Evolutionary conservation across 352 stramenopile species (phyloP).

Genomic region (Globisporangium paddicum): DNA sequence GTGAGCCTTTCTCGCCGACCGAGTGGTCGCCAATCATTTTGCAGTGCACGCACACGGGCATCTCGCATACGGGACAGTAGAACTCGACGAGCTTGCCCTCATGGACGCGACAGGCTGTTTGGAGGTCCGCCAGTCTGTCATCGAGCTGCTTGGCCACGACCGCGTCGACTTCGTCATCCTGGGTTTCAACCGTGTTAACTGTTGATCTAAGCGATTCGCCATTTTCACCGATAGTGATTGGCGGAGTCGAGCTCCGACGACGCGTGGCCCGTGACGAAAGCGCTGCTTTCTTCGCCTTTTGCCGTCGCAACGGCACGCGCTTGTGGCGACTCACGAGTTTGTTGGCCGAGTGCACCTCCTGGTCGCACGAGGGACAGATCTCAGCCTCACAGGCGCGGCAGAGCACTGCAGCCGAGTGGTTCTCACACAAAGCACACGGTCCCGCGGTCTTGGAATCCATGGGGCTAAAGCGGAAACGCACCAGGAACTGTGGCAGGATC

Average conservation of each 20-base stretch:
- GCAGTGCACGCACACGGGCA: slow-evolving; percentile 70
- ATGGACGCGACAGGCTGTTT: slow-evolving; percentile 35
- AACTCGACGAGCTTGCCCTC: slow-evolving; percentile 66
- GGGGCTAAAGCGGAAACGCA: slow-evolving; percentile 49
- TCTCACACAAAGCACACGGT: slow-evolving; percentile 62
- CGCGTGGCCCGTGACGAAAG: slow-evolving; percentile 11
- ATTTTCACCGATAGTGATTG: slow-evolving; percentile 7
- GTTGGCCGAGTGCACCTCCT: slow-evolving; percentile 75
- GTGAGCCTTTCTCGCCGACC: slow-evolving; percentile 66
- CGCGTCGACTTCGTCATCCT: slow-evolving; percentile 24
- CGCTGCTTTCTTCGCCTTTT: slow-evolving; percentile 2
- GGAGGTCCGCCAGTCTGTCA: slow-evolving; percentile 26
- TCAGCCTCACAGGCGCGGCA: slow-evolving; percentile 66
- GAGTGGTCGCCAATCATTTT: slow-evolving; percentile 83
- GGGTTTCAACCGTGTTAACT: slow-evolving; percentile 2
- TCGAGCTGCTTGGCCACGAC: slow-evolving; percentile 49
- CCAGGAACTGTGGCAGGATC: slow-evolving; percentile 67
- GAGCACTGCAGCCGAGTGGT: slow-evolving; percentile 32
- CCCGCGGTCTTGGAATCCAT: slow-evolving; percentile 22
- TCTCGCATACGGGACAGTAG: slow-evolving; percentile 58
- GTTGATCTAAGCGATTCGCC: background rate
- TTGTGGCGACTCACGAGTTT: slow-evolving; percentile 74
- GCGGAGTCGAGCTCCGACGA: slow-evolving; percentile 34
- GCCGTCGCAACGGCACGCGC: slow-evolving; percentile 24
- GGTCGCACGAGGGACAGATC: slow-evolving; percentile 61